Percentiles rank a stretch among this genome's conserved stretches.
These are phyloP conservation scores for Monosporascus sp. DNA, from an alignment of 2,329 filamentous ascomycete species.

Conservation along the genomic window DNA sequence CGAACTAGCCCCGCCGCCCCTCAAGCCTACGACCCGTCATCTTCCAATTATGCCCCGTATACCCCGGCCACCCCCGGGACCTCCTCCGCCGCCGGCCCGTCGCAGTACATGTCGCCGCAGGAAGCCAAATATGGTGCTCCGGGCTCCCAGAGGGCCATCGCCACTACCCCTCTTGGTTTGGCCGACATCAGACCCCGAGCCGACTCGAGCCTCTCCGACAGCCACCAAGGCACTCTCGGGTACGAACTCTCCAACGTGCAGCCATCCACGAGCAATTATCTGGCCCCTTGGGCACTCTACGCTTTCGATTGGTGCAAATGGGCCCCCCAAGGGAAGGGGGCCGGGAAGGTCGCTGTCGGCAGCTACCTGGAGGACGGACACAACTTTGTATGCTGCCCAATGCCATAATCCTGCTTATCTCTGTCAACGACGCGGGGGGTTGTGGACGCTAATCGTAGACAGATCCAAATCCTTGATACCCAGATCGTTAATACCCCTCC, in stretches of 20 bases:
- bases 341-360: conserved; percentile 88
- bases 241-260: conserved; percentile 63
- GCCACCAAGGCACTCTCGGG: conserved; percentile 54
- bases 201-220: conserved; percentile 75
- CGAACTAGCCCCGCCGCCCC: conserved; percentile 71
- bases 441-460: background rate
- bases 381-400: conserved; percentile 69
- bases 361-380: conserved; percentile 98
- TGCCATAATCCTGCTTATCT: background rate
- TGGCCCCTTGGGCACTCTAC: conserved; percentile 92
- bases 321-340: conserved; percentile 73
- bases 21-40: conserved; percentile 42
- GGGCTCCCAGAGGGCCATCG: conserved; percentile 57
- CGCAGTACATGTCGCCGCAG: conserved; percentile 61
- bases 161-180: conserved; percentile 84
- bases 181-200: conserved; percentile 87
- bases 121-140: conserved; percentile 53
- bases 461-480: conserved; percentile 97
- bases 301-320: conserved; percentile 99
- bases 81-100: conserved; percentile 37
- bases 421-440: background rate
- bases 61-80: conserved; percentile 61
- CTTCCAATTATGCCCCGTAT: conserved; percentile 53
- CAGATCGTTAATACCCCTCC: conserved; percentile 68
- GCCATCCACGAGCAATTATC: conserved; percentile 80